Base-by-base conservation (phyloP, 768 basidiomycete species). In the Lyophyllum shimeji region DNA sequence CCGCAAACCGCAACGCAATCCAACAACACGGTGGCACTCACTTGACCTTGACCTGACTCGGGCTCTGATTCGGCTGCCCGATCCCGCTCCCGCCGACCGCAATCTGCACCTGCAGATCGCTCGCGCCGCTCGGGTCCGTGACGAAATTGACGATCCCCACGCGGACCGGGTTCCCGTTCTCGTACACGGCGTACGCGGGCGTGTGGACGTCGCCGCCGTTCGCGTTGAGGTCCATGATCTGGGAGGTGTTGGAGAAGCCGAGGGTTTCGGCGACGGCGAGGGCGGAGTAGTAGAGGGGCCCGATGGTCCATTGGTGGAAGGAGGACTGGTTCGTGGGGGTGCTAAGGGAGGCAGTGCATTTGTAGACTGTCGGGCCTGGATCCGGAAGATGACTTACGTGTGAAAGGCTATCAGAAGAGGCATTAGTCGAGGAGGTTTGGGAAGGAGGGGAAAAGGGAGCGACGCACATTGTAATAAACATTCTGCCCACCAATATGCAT, bases 131-230 rank as follows among this genome's bases (percentile, higher is more conserved):
- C 0, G 76, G 59, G 61, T 91, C 89, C 31, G 78, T 76, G 46
- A 90, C 74, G 61, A 81, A 93, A 67, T 93, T 94, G 72, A 92
- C 81, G 51, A 93, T 65, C 4, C 81, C 85, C 1, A 90, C 76
- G 29, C 86, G 79, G 11, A 78, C 77, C 9, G 86, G 81, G 3
- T 67, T 71, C 20, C 82, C 83, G 55, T 86, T 78, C 68, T 93
- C 89, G 65, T 91, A 93, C 52, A 93, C 79, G 15, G 81, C 87
- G 66, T 91, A 87, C 4, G 80, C 75, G 55, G 90, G 87, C 6
- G 86, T 87, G 58, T 72, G 81, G 12, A 76, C 73, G 23, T 53
- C 43, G 3, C 23, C 52, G 60, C 60, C 62, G 60, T 83, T 83
- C 39, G 78, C 75, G 21, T 67, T 65, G 31, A 91, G 74, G 68